Evolutionary conservation across 345 rosid species (phyloP).

Genomic region (Citrus australasica): DNA sequence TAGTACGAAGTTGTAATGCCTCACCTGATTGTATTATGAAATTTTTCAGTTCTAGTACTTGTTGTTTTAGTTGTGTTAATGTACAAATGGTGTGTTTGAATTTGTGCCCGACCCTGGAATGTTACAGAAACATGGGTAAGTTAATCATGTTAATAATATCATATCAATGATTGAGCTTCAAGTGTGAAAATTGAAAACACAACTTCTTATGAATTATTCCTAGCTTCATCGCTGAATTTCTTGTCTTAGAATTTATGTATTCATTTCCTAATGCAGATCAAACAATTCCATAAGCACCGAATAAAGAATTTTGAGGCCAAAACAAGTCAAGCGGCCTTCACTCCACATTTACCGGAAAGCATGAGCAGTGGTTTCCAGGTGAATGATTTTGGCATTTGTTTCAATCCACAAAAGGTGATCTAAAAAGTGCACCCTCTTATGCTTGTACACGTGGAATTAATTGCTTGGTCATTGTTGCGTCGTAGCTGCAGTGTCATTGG

Average conservation of each 20-base stretch:
- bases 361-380: not conserved
- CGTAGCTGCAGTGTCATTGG: constrained; percentile 17
- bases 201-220: not conserved
- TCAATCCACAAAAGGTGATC: not conserved
- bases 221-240: too few species aligned
- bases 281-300: not conserved
- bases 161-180: not conserved
- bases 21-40: not conserved
- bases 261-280: not conserved
- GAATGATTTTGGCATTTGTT: not conserved
- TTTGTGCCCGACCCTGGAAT: constrained; percentile 5
- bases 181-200: not conserved
- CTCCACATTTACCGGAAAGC: not conserved
- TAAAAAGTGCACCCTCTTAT: not conserved
- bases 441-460: constrained; percentile 7
- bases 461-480: not conserved
- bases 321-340: not conserved
- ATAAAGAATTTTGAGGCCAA: not conserved
- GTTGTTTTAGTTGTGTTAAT: constrained; percentile 5
- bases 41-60: not conserved
- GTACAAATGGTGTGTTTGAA: constrained; percentile 1
- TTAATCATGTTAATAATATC: not conserved
- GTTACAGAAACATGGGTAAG: not conserved
- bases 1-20: not conserved
- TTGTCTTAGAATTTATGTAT: too few species aligned